Evolutionary conservation across 176 grass and related monocot genomes (phyloP).

Genomic region (Poa pratensis): DNA sequence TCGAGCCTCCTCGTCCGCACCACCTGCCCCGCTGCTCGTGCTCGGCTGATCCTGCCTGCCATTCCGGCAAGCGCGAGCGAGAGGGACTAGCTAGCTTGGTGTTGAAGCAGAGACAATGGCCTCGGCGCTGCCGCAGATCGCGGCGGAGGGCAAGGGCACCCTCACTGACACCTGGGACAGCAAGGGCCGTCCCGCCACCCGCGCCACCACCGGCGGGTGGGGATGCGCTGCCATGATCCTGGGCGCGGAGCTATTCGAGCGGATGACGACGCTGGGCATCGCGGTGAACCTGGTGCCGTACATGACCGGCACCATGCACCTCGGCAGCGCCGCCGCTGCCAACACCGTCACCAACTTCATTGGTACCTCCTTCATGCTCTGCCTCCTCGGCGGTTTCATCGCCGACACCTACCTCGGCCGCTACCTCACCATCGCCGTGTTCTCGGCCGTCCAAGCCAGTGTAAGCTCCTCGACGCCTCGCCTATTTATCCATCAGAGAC

Average conservation of each 20-base stretch:
- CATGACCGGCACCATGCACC: constrained; percentile 93
- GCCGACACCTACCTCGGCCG: constrained; percentile 95
- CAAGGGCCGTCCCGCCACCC: constrained; percentile 72
- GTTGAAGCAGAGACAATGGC: constrained; percentile 45
- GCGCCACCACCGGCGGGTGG: constrained; percentile 71
- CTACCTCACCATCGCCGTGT: constrained; percentile 92
- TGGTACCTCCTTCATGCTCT: constrained; percentile 95
- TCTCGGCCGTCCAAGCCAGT: constrained; percentile 78
- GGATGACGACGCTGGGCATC: constrained; percentile 94
- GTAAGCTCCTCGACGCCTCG: neutral
- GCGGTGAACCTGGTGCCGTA: constrained; percentile 92
- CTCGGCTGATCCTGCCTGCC: neutral
- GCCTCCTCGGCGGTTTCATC: constrained; percentile 88
- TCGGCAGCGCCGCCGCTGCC: constrained; percentile 82
- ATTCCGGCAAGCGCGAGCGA: neutral
- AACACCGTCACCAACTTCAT: constrained; percentile 95
- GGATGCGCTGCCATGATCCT: constrained; percentile 78
- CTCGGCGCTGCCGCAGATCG: constrained; percentile 51
- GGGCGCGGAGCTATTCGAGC: constrained; percentile 91
- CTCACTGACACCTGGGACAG: constrained; percentile 82
- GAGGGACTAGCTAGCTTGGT: neutral
- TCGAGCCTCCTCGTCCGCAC: constrained; percentile 25
- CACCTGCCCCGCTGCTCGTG: neutral
- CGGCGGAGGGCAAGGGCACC: constrained; percentile 48
- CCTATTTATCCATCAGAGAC: neutral